phyloP scores from a whole-genome alignment of 164 flowering plant species.

The Stephania japonica region DNA sequence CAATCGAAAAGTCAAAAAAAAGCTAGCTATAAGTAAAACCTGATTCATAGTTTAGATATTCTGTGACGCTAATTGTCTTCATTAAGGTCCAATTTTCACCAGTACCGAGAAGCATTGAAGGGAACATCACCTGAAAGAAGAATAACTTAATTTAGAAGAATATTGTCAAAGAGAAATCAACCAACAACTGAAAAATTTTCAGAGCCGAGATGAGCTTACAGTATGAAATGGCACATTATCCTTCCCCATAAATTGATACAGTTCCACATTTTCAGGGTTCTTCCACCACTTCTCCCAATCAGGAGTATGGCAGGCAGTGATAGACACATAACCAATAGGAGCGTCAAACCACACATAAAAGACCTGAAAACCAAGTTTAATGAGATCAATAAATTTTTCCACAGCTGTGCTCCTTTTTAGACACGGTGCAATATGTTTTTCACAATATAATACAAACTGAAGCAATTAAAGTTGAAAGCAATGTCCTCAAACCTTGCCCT shows the following conservation, averaged over 20 bases:
- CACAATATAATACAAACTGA: background rate
- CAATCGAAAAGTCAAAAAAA: background rate
- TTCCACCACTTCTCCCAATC: conserved; percentile 99
- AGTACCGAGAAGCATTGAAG: conserved; percentile 83
- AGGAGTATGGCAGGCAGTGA: conserved; percentile 72
- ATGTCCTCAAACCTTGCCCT: conserved; percentile 64
- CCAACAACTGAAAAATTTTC: background rate
- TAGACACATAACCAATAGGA: conserved; percentile 91
- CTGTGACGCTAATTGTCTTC: conserved; percentile 94
- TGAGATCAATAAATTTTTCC: background rate
- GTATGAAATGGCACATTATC: conserved; percentile 98
- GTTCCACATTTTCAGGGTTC: conserved; percentile 86
- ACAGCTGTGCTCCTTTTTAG: background rate
- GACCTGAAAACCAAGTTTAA: conserved; percentile 40
- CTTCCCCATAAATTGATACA: conserved; percentile 98
- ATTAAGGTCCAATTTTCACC: conserved; percentile 89
- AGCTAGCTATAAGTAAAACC: conserved; percentile 32
- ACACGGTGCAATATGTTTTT: background rate
- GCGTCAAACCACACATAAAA: conserved; percentile 99
- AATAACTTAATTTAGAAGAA: background rate
- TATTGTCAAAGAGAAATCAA: background rate
- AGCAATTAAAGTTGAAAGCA: background rate
- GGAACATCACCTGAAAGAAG: conserved; percentile 79
- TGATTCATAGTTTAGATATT: conserved; percentile 86
- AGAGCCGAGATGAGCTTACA: conserved; percentile 30